These are phyloP conservation scores for Pezicula rhizophila DNA, from an alignment of 2,329 filamentous ascomycete species.

Conservation along the genomic window DNA sequence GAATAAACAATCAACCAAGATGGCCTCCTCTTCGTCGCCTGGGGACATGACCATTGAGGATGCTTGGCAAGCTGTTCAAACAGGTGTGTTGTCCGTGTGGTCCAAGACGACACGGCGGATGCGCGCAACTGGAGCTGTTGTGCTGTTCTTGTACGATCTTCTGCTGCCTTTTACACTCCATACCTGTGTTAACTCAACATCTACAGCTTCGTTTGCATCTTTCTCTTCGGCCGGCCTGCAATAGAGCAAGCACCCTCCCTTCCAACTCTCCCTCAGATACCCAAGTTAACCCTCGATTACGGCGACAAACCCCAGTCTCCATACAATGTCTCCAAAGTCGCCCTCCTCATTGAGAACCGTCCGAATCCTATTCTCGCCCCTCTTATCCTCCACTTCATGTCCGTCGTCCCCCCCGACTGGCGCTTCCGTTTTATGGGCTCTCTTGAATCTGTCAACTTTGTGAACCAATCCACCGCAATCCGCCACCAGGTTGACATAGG, in stretches of 20 bases:
- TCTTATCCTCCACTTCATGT: slow-evolving; percentile 49
- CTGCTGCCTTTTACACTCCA: neutral
- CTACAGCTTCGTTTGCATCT: slow-evolving; percentile 16
- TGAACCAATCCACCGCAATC: slow-evolving; percentile 42
- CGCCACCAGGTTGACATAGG: slow-evolving; percentile 25
- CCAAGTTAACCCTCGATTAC: slow-evolving; percentile 19
- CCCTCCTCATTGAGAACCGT: slow-evolving; percentile 49
- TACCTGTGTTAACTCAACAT: neutral
- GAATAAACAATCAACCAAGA: slow-evolving; percentile 1
- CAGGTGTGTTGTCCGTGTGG: slow-evolving; percentile 16
- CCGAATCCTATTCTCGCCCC: slow-evolving; percentile 43
- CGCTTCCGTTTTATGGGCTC: slow-evolving; percentile 51
- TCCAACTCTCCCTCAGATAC: slow-evolving; percentile 7
- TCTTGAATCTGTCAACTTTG: slow-evolving; percentile 34
- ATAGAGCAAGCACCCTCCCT: slow-evolving; percentile 10
- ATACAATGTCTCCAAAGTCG: slow-evolving; percentile 32
- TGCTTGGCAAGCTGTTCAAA: slow-evolving; percentile 20
- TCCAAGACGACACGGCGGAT: slow-evolving; percentile 24
- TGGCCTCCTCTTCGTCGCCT: slow-evolving; percentile 14
- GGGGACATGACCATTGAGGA: slow-evolving; percentile 25
- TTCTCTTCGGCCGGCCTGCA: slow-evolving; percentile 15
- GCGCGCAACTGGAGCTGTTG: slow-evolving; percentile 18
- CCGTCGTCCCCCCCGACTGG: slow-evolving; percentile 51
- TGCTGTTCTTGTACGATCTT: slow-evolving; percentile 20
- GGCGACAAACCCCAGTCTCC: slow-evolving; percentile 9